Evolutionary conservation across 371 early-diverging fungal genomes (phyloP).

Genomic region (Rhizopus delemar): DNA sequence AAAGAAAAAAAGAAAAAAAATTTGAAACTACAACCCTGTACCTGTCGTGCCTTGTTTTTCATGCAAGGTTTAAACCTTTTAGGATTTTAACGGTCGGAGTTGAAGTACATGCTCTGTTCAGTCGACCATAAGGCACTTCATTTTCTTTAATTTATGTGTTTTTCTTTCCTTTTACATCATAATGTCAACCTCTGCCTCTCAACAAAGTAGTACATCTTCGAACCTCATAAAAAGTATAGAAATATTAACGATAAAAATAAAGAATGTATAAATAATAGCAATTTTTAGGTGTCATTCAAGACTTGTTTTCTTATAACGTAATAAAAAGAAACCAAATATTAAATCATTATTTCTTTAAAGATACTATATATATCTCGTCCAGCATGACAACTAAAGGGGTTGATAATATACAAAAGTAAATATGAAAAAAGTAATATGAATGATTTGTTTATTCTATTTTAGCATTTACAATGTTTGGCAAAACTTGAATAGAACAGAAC

Average conservation of each 20-base stretch:
- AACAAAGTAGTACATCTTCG: neutral
- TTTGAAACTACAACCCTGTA: too few relatives aligned
- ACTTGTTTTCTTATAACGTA: conserved; percentile 42
- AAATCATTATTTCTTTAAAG: conserved; percentile 39
- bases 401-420: conserved; percentile 52
- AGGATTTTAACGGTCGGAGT: too few relatives aligned
- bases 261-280: neutral
- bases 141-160: neutral
- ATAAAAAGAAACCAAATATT: conserved; percentile 35
- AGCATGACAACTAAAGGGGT: conserved; percentile 55
- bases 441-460: neutral
- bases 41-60: too few relatives aligned
- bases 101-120: too few relatives aligned
- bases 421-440: neutral
- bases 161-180: neutral
- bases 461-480: conserved; percentile 64
- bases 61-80: too few relatives aligned
- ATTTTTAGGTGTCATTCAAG: conserved; percentile 37
- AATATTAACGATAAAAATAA: neutral
- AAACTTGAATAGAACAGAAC: conserved; percentile 56
- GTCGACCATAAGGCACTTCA: too few relatives aligned
- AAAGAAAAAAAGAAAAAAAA: too few relatives aligned
- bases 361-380: conserved; percentile 46
- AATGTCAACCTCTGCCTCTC: conserved; percentile 1
- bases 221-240: neutral